Evolutionary conservation across 2,329 filamentous ascomycete genomes (phyloP).

Genomic region (Falciphora oryzae): DNA sequence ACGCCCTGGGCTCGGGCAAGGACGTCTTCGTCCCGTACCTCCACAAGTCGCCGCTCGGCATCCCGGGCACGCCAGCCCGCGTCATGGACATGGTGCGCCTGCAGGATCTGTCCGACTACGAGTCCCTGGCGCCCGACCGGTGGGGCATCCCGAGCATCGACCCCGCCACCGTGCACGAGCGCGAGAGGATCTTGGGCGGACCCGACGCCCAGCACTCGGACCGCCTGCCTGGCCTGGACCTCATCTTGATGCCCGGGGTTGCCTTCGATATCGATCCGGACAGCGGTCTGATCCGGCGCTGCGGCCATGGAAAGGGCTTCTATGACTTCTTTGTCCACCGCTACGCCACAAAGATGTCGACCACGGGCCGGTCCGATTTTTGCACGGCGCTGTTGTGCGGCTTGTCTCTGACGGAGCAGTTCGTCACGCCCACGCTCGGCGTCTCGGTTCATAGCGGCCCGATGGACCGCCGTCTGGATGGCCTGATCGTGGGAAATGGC

Average conservation of each 20-base stretch:
- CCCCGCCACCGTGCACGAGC: constrained; percentile 54
- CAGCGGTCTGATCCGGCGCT: constrained; percentile 56
- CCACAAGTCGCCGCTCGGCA: constrained; percentile 51
- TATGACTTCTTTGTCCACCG: constrained; percentile 89
- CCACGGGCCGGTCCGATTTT: constrained; percentile 26
- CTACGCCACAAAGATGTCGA: constrained; percentile 47
- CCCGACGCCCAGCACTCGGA: constrained; percentile 38
- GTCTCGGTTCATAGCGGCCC: constrained; percentile 67
- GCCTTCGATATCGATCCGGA: constrained; percentile 68
- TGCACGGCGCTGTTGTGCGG: constrained; percentile 54
- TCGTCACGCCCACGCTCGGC: constrained; percentile 48
- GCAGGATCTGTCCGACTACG: constrained; percentile 67
- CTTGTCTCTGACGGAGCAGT: constrained; percentile 79
- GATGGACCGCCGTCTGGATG: constrained; percentile 76
- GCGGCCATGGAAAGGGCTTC: constrained; percentile 94
- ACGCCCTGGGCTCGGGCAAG: constrained; percentile 74
- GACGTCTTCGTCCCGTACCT: constrained; percentile 89
- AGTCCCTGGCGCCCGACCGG: constrained; percentile 67
- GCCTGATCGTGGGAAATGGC: constrained; percentile 67
- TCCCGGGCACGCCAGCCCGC: constrained; percentile 47
- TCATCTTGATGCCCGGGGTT: constrained; percentile 88
- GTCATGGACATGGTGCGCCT: constrained; percentile 96
- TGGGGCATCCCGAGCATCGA: constrained; percentile 94
- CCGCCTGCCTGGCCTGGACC: constrained; percentile 51
- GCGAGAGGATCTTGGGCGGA: constrained; percentile 69